These are phyloP conservation scores for Nicotiana otophora DNA, from an alignment of 257 asterid genomes.

Conservation along the genomic window DNA sequence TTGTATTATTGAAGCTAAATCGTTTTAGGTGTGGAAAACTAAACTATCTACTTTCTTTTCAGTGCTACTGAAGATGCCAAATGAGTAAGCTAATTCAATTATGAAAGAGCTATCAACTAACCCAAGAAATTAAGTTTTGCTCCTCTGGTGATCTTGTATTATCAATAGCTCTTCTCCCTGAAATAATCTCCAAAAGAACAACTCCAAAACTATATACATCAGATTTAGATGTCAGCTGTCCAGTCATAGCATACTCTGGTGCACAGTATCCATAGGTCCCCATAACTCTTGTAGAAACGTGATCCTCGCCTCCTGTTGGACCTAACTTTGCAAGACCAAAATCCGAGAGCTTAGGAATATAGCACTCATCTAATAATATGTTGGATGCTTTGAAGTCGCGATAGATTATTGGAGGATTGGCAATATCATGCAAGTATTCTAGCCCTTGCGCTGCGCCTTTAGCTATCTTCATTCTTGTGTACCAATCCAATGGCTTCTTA, in stretches of 20 bases:
- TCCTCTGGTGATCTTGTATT: conserved; percentile 33
- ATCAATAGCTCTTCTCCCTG: conserved; percentile 46
- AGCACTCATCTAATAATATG: conserved; percentile 28
- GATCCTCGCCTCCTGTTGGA: conserved; percentile 33
- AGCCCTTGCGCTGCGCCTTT: conserved; percentile 43
- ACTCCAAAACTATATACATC: conserved; percentile 51
- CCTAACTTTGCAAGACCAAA: conserved; percentile 48
- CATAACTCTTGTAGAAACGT: conserved; percentile 40
- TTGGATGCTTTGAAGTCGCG: conserved; percentile 43
- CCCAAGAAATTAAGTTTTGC: conserved; percentile 41
- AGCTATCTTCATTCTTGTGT: conserved; percentile 37
- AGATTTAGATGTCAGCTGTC: conserved; percentile 33
- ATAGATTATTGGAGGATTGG: conserved; percentile 35
- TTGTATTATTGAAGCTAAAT: neutral
- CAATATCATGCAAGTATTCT: conserved; percentile 39
- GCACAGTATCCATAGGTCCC: conserved; percentile 48
- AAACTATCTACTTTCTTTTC: neutral
- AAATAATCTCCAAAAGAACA: conserved; percentile 38
- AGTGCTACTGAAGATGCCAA: neutral
- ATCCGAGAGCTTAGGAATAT: conserved; percentile 41
- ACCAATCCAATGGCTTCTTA: conserved; percentile 41
- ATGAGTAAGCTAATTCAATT: neutral
- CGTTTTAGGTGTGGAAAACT: neutral
- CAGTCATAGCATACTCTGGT: conserved; percentile 44
- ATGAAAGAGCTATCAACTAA: conserved; percentile 17